Conservation (phyloP, 169 alveolate species). For the Perkinsus chesapeaki region DNA sequence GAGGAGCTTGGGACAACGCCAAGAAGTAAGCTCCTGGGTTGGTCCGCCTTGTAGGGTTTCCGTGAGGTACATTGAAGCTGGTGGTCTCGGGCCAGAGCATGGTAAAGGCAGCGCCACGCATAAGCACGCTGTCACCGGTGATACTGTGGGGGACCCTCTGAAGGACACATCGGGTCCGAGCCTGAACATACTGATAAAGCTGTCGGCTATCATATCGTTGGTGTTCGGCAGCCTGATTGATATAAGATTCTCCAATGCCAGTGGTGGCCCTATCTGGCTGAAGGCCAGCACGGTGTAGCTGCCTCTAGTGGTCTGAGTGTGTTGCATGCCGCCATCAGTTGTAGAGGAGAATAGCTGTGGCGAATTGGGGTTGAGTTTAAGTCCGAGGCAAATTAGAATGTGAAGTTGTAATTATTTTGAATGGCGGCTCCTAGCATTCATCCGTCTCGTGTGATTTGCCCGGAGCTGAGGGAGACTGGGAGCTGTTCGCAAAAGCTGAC, state of each 20-base stretch:
- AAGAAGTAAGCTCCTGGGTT: constrained; percentile 55
- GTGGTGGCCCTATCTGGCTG: constrained; percentile 39
- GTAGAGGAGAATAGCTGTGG: neutral
- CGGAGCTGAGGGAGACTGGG: neutral
- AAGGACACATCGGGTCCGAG: constrained; percentile 79
- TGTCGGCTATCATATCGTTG: constrained; percentile 55
- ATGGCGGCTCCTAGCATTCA: neutral
- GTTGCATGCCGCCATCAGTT: neutral
- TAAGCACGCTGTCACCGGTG: constrained; percentile 63
- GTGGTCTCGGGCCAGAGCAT: constrained; percentile 43
- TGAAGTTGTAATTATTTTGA: neutral
- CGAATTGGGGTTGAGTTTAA: neutral
- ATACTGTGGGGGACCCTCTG: constrained; percentile 80
- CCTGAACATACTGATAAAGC: constrained; percentile 51
- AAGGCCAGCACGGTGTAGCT: neutral
- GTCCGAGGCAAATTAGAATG: neutral
- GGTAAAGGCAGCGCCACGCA: constrained; percentile 41
- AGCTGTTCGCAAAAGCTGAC: neutral
- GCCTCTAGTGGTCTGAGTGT: neutral
- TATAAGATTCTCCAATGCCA: constrained; percentile 18
- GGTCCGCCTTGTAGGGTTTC: neutral
- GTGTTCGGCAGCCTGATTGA: constrained; percentile 56
- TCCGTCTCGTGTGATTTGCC: neutral
- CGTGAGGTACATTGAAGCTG: constrained; percentile 55
- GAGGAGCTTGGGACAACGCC: constrained; percentile 72